Evolutionary conservation across 2,329 filamentous ascomycete genomes (phyloP).

Genomic region (Lojkania enalia): DNA sequence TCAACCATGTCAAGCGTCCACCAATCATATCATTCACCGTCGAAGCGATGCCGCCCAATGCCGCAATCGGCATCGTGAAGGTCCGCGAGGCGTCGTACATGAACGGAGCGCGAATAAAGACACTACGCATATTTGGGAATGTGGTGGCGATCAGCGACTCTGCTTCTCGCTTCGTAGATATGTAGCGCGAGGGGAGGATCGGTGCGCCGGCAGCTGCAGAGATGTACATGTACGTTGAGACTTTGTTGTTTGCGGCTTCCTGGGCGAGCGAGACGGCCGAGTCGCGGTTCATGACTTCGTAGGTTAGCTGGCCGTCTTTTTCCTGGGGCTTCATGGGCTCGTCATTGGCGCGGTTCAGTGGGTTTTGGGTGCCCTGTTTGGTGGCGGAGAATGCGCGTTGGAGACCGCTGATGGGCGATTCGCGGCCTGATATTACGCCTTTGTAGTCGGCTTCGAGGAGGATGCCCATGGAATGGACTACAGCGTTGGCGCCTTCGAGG

Average conservation of each 20-base stretch:
- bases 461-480: slow-evolving; percentile 95
- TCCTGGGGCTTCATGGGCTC: slow-evolving; percentile 66
- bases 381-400: slow-evolving; percentile 74
- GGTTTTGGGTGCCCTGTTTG: slow-evolving; percentile 67
- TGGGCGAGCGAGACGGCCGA: slow-evolving; percentile 79
- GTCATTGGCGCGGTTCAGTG: slow-evolving; percentile 64
- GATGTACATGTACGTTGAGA: slow-evolving; percentile 79
- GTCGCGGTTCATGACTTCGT: slow-evolving; percentile 97
- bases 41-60: slow-evolving; percentile 72
- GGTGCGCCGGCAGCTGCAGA: slow-evolving; percentile 87
- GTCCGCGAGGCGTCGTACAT: slow-evolving; percentile 83
- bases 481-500: slow-evolving; percentile 76
- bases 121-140: slow-evolving; percentile 73
- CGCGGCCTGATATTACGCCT: slow-evolving; percentile 78
- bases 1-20: slow-evolving; percentile 71
- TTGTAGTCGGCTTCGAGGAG: slow-evolving; percentile 98
- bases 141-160: slow-evolving; percentile 73
- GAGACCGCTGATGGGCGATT: slow-evolving; percentile 78
- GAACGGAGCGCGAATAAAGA: slow-evolving; percentile 86
- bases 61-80: slow-evolving; percentile 83
- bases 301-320: slow-evolving; percentile 78
- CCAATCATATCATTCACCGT: slow-evolving; percentile 78
- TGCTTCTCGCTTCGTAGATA: slow-evolving; percentile 88
- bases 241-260: slow-evolving; percentile 68
- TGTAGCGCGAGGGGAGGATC: slow-evolving; percentile 81